Base-by-base conservation (phyloP, 1,284 basidiomycete species). In the Cystodermella granulosa region DNA sequence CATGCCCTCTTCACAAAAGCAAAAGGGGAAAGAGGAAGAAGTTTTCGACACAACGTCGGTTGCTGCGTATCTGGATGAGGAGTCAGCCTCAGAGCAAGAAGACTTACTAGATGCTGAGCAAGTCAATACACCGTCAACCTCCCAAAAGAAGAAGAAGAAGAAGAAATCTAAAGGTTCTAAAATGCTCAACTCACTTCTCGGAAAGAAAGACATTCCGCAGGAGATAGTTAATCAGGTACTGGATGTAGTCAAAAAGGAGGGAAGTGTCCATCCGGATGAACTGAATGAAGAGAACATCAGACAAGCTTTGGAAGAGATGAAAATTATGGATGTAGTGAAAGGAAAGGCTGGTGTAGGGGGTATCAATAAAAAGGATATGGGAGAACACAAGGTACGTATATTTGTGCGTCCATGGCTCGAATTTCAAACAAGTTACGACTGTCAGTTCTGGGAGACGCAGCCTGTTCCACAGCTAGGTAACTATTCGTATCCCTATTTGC, bases 401-500 rank as follows among this genome's bases (percentile, higher is more conserved):
- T 40, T 41, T 18, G 18, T 46, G 22, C 21, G 13, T 23, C 20
- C n/a, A 16, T 45, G 23, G 24, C 16, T 37, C 24, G 46, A 21
- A 15, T 41, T 13, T n/a, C 22, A 21, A 23, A 15, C 16, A 43
- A n/a, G 13, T 8, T 34, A 11, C 11, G 11, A 21, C 21, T 44
- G 14, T 11, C 58, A 93, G 91, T 97, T 97, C 69, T 97, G 93
- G 93, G 81, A 75, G 36, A 96, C 93, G 4, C 93, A 97, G 67
- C 96, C 96, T 3, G 96, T 99, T 6, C 87, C 89, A 38, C 91
- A 96, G 60, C 69, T 80, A 49, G 87, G 86, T 83, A 57, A 18
- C 21, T 36, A n/a, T 14, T 23, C 26, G 18, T 24, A 23, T 15
- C 39, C 15, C 22, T 23, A 22, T 15, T 21, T n/a, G 13, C 55